A percentile compares a stretch with the other conserved stretches of the same genome.
These are phyloP conservation scores for Paulownia fortunei DNA, from an alignment of 257 asterid species.

Conservation along the genomic window DNA sequence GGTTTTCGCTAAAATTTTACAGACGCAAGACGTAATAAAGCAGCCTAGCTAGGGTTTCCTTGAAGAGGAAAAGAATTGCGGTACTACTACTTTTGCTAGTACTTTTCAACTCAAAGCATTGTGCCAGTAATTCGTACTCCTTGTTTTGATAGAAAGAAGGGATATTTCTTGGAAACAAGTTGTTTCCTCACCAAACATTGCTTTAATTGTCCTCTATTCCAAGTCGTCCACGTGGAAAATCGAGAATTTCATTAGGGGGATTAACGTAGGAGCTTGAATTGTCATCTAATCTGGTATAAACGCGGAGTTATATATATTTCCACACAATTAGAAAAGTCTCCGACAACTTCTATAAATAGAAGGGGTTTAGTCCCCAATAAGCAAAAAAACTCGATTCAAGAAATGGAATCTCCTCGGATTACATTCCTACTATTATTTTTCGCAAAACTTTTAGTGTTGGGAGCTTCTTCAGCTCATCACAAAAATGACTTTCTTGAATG, in stretches of 20 bases:
- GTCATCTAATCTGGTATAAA: not conserved
- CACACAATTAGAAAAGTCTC: not conserved
- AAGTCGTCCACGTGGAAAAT: not conserved
- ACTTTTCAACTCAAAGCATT: not conserved
- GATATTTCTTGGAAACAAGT: no score
- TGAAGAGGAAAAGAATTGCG: not conserved
- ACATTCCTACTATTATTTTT: not conserved
- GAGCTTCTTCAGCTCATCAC: conserved; percentile 16
- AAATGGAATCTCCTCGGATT: conserved; percentile 18
- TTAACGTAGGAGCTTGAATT: not conserved
- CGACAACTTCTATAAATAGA: conserved; percentile 6
- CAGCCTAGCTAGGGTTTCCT: not conserved
- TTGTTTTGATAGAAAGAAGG: no score
- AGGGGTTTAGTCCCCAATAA: conserved; percentile 1
- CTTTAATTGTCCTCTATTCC: not conserved
- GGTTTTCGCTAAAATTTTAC: not conserved
- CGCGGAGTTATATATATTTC: not conserved
- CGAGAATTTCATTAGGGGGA: not conserved
- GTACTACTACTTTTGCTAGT: not conserved
- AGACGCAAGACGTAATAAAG: not conserved
- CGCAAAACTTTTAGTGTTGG: conserved; percentile 10
- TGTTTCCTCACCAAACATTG: not conserved
- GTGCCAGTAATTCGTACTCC: not conserved
- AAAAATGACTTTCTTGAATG: conserved; percentile 30
- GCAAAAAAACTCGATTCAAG: not conserved